Evolutionary conservation across 2,329 filamentous ascomycete species (phyloP), one percentile per base, ranked within the genome.

Genomic region (Verticillium isaacii): DNA sequence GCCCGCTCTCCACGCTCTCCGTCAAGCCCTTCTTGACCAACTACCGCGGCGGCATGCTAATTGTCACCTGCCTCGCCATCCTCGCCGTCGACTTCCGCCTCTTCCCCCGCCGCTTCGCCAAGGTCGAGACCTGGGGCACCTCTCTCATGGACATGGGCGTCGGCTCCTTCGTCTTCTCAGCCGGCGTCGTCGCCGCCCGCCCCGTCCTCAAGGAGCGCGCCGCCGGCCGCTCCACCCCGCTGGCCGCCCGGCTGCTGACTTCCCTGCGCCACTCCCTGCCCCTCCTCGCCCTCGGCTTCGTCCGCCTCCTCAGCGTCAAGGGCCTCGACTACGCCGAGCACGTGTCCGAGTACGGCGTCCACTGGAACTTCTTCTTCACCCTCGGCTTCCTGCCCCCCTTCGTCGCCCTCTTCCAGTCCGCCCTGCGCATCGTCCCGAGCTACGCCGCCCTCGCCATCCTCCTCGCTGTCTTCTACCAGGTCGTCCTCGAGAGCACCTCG

Each of bases 301-400:
- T 96, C 61, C 87, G 95, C 29, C 82, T 98, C 29, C 86, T 92
- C 67, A 96, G 89, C 68, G 93, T 98, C 71, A 99, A 99, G 77
- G 91, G 92, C 7, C 80, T 97, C 34, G 93, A 98, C 72, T 99
- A 99, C 72, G 93, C 93, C 3, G 95, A 99, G 74, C 95, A 99
- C 78, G 92, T 97, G 62, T 93, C 92, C 15, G 95, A 99, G 73
- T 99, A 99, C 72, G 95, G 95, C 54, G 92, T 99, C 11, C 95
- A 99, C 75, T 99, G 95, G 95, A 99, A 99, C 75, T 99, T 99
- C 76, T 99, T 99, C 82, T 98, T 98, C 77, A 99, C 95, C 0
- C 82, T 99, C 11, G 93, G 88, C 6, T 85, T 97, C 57, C 78
- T 99, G 29, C 92, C 94, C 0, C 93, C 93, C 0, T 96, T 96